phyloP scores from a whole-genome alignment of 2,329 filamentous ascomycete species.

The Diaporthe capsici region DNA sequence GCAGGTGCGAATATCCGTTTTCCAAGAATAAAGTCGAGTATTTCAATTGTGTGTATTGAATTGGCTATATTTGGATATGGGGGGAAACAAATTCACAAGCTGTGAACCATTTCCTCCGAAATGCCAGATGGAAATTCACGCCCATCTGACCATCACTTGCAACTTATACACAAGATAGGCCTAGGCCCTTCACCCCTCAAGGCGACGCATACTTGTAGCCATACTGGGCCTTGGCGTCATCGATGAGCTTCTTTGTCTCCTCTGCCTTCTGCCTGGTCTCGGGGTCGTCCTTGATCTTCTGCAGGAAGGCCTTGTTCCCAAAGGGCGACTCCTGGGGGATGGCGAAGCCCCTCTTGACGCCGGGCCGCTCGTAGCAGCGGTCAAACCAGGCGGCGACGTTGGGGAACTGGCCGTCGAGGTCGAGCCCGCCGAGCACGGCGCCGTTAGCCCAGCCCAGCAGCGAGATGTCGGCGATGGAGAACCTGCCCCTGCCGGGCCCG shows the following conservation, averaged over 20 bases:
- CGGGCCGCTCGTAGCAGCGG: constrained; percentile 70
- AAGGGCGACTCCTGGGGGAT: constrained; percentile 65
- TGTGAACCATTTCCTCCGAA: no score
- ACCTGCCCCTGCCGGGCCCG: constrained; percentile 68
- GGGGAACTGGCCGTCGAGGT: constrained; percentile 74
- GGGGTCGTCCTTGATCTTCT: constrained; percentile 59
- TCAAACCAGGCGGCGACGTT: constrained; percentile 77
- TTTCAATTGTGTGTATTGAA: background rate
- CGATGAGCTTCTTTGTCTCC: constrained; percentile 52
- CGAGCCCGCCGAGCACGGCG: constrained; percentile 71
- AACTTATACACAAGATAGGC: background rate
- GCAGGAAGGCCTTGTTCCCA: constrained; percentile 56
- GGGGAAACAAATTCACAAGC: background rate
- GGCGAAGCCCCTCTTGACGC: constrained; percentile 73
- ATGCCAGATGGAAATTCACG: background rate
- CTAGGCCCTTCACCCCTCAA: constrained; percentile 42
- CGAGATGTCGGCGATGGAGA: constrained; percentile 80
- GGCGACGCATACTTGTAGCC: constrained; percentile 63
- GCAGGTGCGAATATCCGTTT: no score
- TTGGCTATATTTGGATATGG: background rate
- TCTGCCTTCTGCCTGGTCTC: constrained; percentile 61
- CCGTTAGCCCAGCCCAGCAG: constrained; percentile 78
- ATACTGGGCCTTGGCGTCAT: constrained; percentile 60
- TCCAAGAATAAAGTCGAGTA: background rate
- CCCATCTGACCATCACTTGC: background rate